A percentile compares a stretch with the other conserved stretches of the same genome.
Conservation (phyloP, 768 basidiomycete species). For the Neoboletus brunneissimus region DNA sequence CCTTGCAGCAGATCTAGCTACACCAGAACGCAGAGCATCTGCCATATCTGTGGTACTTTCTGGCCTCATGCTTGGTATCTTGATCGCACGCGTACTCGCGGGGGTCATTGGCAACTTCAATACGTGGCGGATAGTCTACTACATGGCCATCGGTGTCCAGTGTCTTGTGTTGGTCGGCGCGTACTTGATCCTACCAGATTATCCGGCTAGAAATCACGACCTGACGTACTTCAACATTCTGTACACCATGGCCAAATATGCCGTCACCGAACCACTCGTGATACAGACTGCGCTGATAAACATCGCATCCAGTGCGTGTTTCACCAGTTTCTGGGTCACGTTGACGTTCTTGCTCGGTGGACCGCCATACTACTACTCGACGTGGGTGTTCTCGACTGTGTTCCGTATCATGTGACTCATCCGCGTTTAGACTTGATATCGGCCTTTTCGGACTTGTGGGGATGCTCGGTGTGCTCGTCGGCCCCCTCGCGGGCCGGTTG, state of each 20-base stretch:
- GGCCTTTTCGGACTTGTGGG: conserved; percentile 77
- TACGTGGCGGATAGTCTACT: conserved; percentile 75
- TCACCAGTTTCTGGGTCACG: conserved; percentile 66
- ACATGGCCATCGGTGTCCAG: conserved; percentile 73
- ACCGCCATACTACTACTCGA: conserved; percentile 71
- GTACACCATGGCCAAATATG: conserved; percentile 73
- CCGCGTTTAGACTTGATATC: conserved; percentile 45
- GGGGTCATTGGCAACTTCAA: conserved; percentile 73
- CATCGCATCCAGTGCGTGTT: conserved; percentile 57
- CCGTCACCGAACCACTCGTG: conserved; percentile 74
- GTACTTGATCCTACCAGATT: conserved; percentile 76
- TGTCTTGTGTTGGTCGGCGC: conserved; percentile 51
- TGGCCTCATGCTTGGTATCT: conserved; percentile 66
- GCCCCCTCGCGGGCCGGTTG: conserved; percentile 64
- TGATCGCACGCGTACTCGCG: conserved; percentile 70
- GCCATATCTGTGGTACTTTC: conserved; percentile 75
- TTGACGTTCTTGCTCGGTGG: conserved; percentile 80
- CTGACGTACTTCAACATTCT: conserved; percentile 68
- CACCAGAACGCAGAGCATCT: conserved; percentile 65
- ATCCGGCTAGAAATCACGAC: conserved; percentile 68
- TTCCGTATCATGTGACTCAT: background rate
- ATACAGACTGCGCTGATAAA: conserved; percentile 66
- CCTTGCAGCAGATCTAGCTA: conserved; percentile 77
- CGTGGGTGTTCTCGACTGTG: conserved; percentile 37
- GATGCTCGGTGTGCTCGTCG: conserved; percentile 64